Evolutionary conservation across 2,329 filamentous ascomycete species (phyloP).

Genomic region (Bipolaris gigantea): DNA sequence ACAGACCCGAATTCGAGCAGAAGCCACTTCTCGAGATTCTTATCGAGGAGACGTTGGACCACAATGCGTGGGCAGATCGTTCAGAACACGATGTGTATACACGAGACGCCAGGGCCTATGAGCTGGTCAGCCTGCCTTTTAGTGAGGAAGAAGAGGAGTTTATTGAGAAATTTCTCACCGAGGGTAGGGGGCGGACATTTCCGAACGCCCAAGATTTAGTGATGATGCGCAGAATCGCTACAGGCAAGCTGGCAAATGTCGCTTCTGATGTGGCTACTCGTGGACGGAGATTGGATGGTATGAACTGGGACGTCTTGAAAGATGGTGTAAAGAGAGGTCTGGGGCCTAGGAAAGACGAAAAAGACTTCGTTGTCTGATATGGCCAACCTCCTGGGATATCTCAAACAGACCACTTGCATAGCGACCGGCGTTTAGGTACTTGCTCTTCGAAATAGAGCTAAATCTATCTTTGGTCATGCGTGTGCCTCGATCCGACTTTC

Average conservation of each 20-base stretch:
- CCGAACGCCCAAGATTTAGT: slow-evolving; percentile 72
- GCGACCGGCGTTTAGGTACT: background rate
- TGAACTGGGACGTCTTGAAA: slow-evolving; percentile 55
- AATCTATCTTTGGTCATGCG: background rate
- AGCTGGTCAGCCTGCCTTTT: slow-evolving; percentile 75
- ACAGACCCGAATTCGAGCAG: slow-evolving; percentile 63
- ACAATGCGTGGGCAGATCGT: slow-evolving; percentile 15
- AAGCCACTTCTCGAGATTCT: slow-evolving; percentile 68
- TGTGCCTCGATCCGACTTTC: background rate
- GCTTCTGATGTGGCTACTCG: slow-evolving; percentile 28
- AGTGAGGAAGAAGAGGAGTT: slow-evolving; percentile 70
- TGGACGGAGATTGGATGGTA: slow-evolving; percentile 53
- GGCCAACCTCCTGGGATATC: background rate
- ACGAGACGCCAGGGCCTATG: slow-evolving; percentile 61
- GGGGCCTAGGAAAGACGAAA: slow-evolving; percentile 38
- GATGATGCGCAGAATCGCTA: slow-evolving; percentile 72
- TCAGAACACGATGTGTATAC: slow-evolving; percentile 20
- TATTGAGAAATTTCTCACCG: slow-evolving; percentile 69
- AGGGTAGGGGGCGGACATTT: slow-evolving; percentile 65
- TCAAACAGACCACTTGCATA: background rate
- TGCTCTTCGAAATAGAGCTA: background rate
- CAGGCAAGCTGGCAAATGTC: slow-evolving; percentile 59
- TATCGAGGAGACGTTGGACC: slow-evolving; percentile 48
- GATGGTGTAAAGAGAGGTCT: slow-evolving; percentile 42
- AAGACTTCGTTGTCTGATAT: slow-evolving; percentile 18